Evolutionary conservation across 2,329 filamentous ascomycete genomes (phyloP).

Genomic region (Talaromyces sp.): DNA sequence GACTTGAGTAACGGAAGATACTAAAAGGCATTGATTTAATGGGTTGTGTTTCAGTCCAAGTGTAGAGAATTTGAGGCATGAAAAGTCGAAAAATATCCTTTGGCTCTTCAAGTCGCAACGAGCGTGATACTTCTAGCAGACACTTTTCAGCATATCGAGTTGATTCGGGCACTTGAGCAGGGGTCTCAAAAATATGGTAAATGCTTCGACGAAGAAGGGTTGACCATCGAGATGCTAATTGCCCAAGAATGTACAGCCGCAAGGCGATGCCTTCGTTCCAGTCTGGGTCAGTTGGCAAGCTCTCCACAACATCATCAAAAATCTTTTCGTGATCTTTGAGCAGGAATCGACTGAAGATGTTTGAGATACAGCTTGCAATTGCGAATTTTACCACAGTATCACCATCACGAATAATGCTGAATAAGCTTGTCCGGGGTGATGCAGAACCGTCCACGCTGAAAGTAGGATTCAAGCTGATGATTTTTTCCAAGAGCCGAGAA

Average conservation of each 20-base stretch:
- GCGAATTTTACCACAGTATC: constrained; percentile 72
- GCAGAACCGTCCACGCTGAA: constrained; percentile 63
- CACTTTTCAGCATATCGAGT: constrained; percentile 71
- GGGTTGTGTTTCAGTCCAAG: constrained; percentile 71
- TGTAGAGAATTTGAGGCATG: constrained; percentile 83
- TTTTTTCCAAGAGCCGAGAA: constrained; percentile 65
- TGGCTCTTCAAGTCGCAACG: constrained; percentile 64
- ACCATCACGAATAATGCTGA: constrained; percentile 67
- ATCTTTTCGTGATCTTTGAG: constrained; percentile 79
- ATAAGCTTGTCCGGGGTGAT: constrained; percentile 68
- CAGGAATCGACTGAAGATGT: constrained; percentile 78
- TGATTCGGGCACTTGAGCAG: constrained; percentile 67
- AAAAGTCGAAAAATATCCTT: constrained; percentile 78
- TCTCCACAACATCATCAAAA: constrained; percentile 78
- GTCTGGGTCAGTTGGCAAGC: constrained; percentile 69
- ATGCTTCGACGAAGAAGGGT: constrained; percentile 82
- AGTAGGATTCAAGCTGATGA: constrained; percentile 65
- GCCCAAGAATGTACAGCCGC: constrained; percentile 71
- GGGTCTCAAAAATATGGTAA: constrained; percentile 91
- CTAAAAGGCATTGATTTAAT: constrained; percentile 74
- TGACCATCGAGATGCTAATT: constrained; percentile 78
- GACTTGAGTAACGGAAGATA: constrained; percentile 75
- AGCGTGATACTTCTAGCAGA: constrained; percentile 63
- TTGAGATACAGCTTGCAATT: constrained; percentile 67
- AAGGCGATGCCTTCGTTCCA: constrained; percentile 81